Conservation (phyloP, 495 filamentous ascomycete species). For the Margaritispora aquatica region DNA sequence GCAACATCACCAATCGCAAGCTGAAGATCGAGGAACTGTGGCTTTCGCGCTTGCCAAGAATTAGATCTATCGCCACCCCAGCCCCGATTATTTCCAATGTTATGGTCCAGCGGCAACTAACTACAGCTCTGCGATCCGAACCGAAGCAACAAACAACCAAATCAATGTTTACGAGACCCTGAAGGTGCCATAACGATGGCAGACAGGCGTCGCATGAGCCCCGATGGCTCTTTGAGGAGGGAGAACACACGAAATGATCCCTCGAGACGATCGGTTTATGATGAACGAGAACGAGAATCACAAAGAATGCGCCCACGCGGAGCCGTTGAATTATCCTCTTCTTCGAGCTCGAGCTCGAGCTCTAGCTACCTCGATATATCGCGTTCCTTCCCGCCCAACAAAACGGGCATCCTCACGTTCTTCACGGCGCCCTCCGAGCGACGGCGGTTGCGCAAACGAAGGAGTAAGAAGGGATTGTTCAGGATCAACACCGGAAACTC, state of each 20-base stretch:
- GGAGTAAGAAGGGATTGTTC: slow-evolving; percentile 35
- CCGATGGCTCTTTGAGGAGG: neutral
- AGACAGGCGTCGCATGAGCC: slow-evolving; percentile 5
- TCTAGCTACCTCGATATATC: slow-evolving; percentile 25
- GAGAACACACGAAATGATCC: neutral
- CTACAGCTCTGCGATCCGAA: neutral
- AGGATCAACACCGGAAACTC: slow-evolving; percentile 38
- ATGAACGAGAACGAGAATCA: slow-evolving; percentile 6
- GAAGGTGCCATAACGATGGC: slow-evolving; percentile 5
- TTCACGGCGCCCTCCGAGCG: slow-evolving; percentile 26
- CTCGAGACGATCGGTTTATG: slow-evolving; percentile 3
- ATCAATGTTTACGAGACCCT: neutral
- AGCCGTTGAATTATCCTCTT: slow-evolving; percentile 6
- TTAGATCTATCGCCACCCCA: neutral
- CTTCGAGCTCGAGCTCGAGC: slow-evolving; percentile 12
- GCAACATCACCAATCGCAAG: neutral
- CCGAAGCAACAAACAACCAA: neutral
- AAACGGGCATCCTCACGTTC: slow-evolving; percentile 18
- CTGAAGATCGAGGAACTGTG: neutral
- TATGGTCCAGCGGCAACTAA: neutral
- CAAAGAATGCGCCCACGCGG: slow-evolving; percentile 5
- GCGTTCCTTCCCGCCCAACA: slow-evolving; percentile 16
- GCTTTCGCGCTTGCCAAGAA: neutral
- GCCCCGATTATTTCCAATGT: neutral
- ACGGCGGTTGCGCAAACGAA: slow-evolving; percentile 27